phyloP scores from a whole-genome alignment of 768 basidiomycete genomes.

The Psilocybe azurescens region DNA sequence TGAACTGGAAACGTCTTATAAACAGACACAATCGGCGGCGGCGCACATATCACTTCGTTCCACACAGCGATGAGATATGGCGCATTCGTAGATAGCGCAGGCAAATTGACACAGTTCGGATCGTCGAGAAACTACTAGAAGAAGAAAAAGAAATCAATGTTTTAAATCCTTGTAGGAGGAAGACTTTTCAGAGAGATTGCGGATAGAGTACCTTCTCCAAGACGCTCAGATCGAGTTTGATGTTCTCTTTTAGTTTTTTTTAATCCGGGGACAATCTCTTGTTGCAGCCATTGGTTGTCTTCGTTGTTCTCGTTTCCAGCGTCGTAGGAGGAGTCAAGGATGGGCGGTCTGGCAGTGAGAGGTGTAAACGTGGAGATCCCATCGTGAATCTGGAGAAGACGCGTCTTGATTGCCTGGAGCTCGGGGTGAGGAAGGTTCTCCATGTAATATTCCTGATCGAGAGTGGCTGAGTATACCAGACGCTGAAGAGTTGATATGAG shows the following conservation, averaged over 20 bases:
- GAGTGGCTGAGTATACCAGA: no score
- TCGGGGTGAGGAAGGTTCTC: conserved; percentile 32
- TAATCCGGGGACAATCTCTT: conserved; percentile 48
- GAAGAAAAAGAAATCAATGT: conserved; percentile 12
- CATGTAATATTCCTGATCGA: background rate
- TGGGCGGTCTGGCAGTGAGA: conserved; percentile 41
- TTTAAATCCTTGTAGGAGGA: no score
- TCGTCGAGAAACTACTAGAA: conserved; percentile 68
- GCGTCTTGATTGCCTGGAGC: conserved; percentile 33
- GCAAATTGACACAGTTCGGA: conserved; percentile 47
- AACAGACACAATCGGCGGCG: conserved; percentile 59
- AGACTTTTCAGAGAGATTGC: conserved; percentile 1
- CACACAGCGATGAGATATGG: conserved; percentile 84
- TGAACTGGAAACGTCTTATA: conserved; percentile 55
- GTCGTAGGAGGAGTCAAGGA: conserved; percentile 51
- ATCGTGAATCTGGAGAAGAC: conserved; percentile 39
- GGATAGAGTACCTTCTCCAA: conserved; percentile 45
- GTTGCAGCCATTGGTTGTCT: conserved; percentile 47
- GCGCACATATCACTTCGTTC: conserved; percentile 73
- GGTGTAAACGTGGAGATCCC: conserved; percentile 45
- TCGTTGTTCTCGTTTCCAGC: conserved; percentile 35
- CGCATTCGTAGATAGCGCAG: conserved; percentile 74
- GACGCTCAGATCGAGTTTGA: conserved; percentile 50
- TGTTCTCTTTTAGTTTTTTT: conserved; percentile 51
- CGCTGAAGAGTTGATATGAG: no score